Conservation (phyloP, 805 yeast genomes). For the Ogataea saltuana region DNA sequence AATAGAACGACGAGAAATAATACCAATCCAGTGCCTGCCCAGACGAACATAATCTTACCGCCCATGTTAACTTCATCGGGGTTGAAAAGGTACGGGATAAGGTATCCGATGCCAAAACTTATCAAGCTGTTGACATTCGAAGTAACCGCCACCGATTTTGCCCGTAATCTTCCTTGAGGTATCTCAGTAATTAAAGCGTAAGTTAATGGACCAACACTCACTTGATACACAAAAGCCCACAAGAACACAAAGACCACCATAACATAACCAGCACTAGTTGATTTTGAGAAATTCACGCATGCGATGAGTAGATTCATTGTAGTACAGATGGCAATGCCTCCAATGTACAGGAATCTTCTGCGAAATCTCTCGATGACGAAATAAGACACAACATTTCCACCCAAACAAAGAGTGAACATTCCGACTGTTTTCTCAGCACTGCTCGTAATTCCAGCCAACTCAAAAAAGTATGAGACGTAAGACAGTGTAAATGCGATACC, state of each 20-base stretch:
- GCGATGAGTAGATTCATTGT: constrained; percentile 30
- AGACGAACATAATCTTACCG: constrained; percentile 27
- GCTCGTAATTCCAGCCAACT: constrained; percentile 8
- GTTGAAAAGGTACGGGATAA: constrained; percentile 23
- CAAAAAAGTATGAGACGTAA: constrained; percentile 10
- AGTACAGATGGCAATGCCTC: constrained; percentile 28
- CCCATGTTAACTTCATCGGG: constrained; percentile 16
- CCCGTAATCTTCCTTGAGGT: constrained; percentile 19
- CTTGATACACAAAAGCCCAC: constrained; percentile 28
- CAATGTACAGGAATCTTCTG: constrained; percentile 34
- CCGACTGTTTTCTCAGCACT: constrained; percentile 8
- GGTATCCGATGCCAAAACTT: constrained; percentile 18
- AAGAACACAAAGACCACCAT: constrained; percentile 24
- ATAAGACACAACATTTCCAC: constrained; percentile 41
- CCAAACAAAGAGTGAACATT: constrained; percentile 29
- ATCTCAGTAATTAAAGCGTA: constrained; percentile 23
- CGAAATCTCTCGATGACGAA: constrained; percentile 41
- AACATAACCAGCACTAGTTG: constrained; percentile 31
- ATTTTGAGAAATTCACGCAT: constrained; percentile 15
- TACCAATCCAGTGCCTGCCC: constrained; percentile 3
- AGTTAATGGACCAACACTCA: constrained; percentile 33
- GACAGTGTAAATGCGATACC: constrained; percentile 4
- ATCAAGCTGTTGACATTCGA: constrained; percentile 11
- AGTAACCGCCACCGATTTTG: constrained; percentile 22
- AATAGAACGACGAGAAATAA: constrained; percentile 1